Base-by-base conservation (phyloP, 495 filamentous ascomycete genomes). In the Penicillium atrosanguineum region DNA sequence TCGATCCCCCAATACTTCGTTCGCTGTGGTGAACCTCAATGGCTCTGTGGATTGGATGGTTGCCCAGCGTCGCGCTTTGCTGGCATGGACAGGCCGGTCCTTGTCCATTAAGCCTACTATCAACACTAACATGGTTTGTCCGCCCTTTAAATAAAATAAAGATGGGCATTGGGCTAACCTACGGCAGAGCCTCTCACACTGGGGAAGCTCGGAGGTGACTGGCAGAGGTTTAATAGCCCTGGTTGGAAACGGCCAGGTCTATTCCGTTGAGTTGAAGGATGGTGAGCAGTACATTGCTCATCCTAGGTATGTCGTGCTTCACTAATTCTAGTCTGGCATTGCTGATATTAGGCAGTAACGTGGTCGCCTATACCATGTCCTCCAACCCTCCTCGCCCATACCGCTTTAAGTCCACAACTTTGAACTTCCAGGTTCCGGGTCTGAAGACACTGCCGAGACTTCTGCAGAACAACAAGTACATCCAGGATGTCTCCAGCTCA, bases 41-140 rank as follows among this genome's bases (percentile, higher is more conserved):
- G 94, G 94, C 26, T 89, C 90, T n/a, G 82, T 88, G 52, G 94
- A 98, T 74, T 98, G 95, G 94, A 91, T 93, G 78, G 73, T 98
- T 25, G 79, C 88, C 11, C 92, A 96, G 67, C 78, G 89, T 46
- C 84, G 87, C 53, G 90, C 89, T 8, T 77, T 98, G 50, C 79
- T 97, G 11, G 95, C 94, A 49, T 98, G 94, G 94, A 95, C 91
- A n/a, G 94, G 94, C 25, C 86, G 92, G 65, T 89, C 90, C 2
- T 76, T 98, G 21, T 73, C 80, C 15, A 79, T 94, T 12, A 79
- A 79, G 21, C 93, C 94, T 1, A 85, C 80, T 26, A 74, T 92
- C 43, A 91, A 91, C 53, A 77, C 77, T 28, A 85, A 79, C 53
- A 76, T 97, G 73, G 86, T 87, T 67, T 25, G 74, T 72, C 15